Evolutionary conservation across 805 yeast species (phyloP), one percentile per base, ranked within the genome.

Genomic region (Sungouiella thailandica): DNA sequence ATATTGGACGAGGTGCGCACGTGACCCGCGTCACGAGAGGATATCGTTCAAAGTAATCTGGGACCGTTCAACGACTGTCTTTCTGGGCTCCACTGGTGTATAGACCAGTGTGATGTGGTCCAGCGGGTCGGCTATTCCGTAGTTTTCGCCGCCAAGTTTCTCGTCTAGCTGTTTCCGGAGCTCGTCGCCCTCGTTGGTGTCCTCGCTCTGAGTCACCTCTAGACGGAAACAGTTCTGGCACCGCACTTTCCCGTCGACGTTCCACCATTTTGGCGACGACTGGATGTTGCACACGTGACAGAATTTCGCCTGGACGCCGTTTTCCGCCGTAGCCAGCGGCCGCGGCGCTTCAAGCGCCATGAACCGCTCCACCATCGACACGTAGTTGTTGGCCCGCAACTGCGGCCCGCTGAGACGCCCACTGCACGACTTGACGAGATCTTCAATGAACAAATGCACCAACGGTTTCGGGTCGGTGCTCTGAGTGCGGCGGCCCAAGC

Each of bases 241-340:
- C 2, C 47, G 27, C 24, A 15, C 27, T 1, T 9, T 25, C 12
- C 8, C 27, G 8, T 12, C 27, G 11, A 16, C 16, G 14, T 42
- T 38, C 67, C 68, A 59, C 70, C 70, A 64, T 25, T 55, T 55
- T 5, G 70, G 70, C 3, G 68, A 57, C 4, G 53, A 49, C 1
- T 31, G 25, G 1, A 61, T 43, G 2, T 39, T 31, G 41, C 68
- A 62, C 10, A 27, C 31, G 3, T 20, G 23, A 35, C 68, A 62
- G 8, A 25, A 11, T 8, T 29, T 33, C 6, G 31, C 36, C 18
- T 17, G 14, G 17, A 17, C 15, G 19, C 9, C 5, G 25, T 23
- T 13, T 20, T 33, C 31, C n/a, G 17, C 23, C 14, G 26, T 16
- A n/a, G n/a, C n/a, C n/a, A 8, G 15, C 27, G 26, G 28, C 12